These are phyloP conservation scores for Medicago ruthenica DNA, from an alignment of 306 rosid genomes.

Conservation along the genomic window DNA sequence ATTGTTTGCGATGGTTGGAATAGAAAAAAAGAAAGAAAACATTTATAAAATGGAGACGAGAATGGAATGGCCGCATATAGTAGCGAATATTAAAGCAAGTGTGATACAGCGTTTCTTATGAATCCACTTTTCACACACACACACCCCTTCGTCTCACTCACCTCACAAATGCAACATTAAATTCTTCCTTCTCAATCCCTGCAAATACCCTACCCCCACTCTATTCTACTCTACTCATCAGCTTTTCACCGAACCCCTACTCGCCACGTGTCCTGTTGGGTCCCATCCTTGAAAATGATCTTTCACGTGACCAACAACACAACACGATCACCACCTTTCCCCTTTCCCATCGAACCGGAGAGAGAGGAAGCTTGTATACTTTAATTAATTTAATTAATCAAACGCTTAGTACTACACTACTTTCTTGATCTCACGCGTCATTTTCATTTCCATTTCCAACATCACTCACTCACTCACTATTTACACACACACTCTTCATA, in stretches of 20 bases:
- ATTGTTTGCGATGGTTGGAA: background rate
- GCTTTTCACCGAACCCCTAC: background rate
- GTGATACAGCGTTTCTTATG: background rate
- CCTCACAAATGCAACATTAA: slow-evolving; percentile 38
- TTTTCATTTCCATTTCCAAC: background rate
- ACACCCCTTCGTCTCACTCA: no score
- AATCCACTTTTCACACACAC: no score
- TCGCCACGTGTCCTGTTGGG: background rate
- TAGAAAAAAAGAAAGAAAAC: background rate
- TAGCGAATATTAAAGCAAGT: slow-evolving; percentile 1
- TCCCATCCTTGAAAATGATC: slow-evolving; percentile 28
- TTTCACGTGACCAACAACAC: background rate
- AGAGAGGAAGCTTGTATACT: no score
- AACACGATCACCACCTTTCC: background rate
- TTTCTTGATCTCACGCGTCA: background rate
- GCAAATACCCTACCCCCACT: background rate
- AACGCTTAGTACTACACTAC: background rate
- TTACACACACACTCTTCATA: background rate
- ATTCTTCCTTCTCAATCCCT: background rate
- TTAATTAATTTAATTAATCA: background rate
- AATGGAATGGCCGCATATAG: background rate
- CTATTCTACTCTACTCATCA: background rate
- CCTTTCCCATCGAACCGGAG: background rate
- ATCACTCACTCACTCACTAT: background rate
- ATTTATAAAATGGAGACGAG: background rate